phyloP scores from a whole-genome alignment of 768 basidiomycete genomes.

The Leucosporidium scottii region DNA sequence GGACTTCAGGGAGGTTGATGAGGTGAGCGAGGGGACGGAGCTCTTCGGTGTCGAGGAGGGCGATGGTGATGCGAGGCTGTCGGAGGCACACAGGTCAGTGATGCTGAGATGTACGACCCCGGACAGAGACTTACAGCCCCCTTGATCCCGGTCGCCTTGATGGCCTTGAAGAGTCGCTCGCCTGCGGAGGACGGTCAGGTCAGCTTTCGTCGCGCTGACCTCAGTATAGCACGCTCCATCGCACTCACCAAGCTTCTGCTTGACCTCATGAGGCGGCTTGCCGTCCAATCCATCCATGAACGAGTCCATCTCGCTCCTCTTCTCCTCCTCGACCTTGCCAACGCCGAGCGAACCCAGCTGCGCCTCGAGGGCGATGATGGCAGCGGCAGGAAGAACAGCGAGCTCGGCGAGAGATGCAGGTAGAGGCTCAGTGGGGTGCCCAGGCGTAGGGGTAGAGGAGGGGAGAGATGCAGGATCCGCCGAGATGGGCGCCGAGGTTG shows the following conservation, averaged over 20 bases:
- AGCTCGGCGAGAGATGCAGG: slow-evolving; percentile 59
- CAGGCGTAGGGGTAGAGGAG: neutral
- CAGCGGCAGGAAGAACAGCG: slow-evolving; percentile 63
- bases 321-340: neutral
- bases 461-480: slow-evolving; percentile 18
- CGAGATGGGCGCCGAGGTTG: slow-evolving; percentile 32
- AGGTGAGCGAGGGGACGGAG: slow-evolving; percentile 73
- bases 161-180: slow-evolving; percentile 62
- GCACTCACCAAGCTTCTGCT: slow-evolving; percentile 57
- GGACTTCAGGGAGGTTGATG: slow-evolving; percentile 71
- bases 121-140: slow-evolving; percentile 25
- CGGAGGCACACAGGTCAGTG: neutral
- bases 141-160: slow-evolving; percentile 46
- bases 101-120: neutral
- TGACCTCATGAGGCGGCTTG: slow-evolving; percentile 56
- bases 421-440: neutral
- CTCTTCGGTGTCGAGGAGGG: slow-evolving; percentile 75
- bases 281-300: slow-evolving; percentile 57
- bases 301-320: slow-evolving; percentile 56
- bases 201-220: too few relatives aligned
- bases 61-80: slow-evolving; percentile 76
- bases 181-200: slow-evolving; percentile 33
- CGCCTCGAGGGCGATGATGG: slow-evolving; percentile 56
- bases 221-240: too few relatives aligned
- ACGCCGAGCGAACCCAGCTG: slow-evolving; percentile 45